A percentile compares a stretch with the other conserved stretches of the same genome.
These are phyloP conservation scores for Trichoderma sp. DNA, from an alignment of 2,329 filamentous ascomycete species.

Conservation along the genomic window DNA sequence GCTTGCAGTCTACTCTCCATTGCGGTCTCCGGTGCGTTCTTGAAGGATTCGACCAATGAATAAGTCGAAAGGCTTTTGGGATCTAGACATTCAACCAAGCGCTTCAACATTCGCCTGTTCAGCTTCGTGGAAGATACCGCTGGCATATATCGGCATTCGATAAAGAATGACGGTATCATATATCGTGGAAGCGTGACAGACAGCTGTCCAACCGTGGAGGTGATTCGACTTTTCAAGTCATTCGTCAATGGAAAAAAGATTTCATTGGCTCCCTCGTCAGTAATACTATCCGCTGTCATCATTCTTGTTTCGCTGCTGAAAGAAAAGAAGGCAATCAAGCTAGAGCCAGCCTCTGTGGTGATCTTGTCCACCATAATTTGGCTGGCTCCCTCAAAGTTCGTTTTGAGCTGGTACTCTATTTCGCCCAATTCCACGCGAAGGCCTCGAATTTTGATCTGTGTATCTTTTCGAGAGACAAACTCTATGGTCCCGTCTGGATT, in stretches of 20 bases:
- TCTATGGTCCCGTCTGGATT: slow-evolving; percentile 20
- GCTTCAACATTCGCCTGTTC: slow-evolving; percentile 1
- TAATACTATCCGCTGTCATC: neutral
- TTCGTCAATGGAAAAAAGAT: neutral
- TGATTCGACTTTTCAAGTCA: slow-evolving; percentile 2
- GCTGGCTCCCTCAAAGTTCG: neutral
- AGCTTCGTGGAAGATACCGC: slow-evolving; percentile 7
- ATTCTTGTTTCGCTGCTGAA: neutral
- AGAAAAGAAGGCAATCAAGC: slow-evolving; percentile 17
- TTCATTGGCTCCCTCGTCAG: neutral
- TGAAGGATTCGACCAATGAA: slow-evolving; percentile 5
- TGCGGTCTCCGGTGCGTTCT: slow-evolving; percentile 1
- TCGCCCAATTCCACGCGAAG: no score
- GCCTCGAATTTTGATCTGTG: no score
- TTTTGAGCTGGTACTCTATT: slow-evolving; percentile 15
- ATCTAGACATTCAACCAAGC: neutral
- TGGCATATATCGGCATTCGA: slow-evolving; percentile 24
- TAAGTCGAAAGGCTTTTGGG: neutral
- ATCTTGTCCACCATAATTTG: slow-evolving; percentile 21
- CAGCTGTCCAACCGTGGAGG: slow-evolving; percentile 2
- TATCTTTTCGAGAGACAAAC: slow-evolving; percentile 1
- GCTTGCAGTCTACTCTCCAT: slow-evolving; percentile 18
- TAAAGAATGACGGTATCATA: slow-evolving; percentile 17
- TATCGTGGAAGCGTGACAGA: slow-evolving; percentile 6
- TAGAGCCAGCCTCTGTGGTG: neutral